These are phyloP conservation scores for Pseudocercospora cruenta DNA, from an alignment of 2,329 filamentous ascomycete genomes.

Conservation along the genomic window DNA sequence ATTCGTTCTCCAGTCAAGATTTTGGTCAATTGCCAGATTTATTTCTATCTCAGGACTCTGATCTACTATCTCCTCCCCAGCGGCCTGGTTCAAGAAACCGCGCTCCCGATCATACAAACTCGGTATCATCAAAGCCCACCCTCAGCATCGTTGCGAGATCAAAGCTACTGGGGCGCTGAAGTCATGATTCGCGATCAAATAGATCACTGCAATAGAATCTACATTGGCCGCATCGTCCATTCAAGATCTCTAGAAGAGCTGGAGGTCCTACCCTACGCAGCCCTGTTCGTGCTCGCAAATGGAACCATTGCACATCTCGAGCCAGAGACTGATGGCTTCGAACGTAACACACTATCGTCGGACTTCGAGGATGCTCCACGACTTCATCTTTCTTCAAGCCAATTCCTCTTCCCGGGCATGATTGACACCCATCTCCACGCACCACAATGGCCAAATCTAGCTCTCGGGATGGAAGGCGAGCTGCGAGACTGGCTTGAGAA, in stretches of 20 bases:
- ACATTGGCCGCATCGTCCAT: conserved; percentile 26
- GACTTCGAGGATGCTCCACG: conserved; percentile 24
- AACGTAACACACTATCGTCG: too few species aligned
- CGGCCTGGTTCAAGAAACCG: too few species aligned
- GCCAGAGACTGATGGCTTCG: neutral
- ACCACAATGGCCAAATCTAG: conserved; percentile 57
- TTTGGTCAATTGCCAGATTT: too few species aligned
- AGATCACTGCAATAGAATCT: conserved; percentile 12
- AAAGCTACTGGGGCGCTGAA: neutral
- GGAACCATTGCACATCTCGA: conserved; percentile 22
- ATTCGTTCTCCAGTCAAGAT: too few species aligned
- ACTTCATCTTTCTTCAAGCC: conserved; percentile 43
- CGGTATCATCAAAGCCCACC: too few species aligned
- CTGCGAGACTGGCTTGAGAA: conserved; percentile 60
- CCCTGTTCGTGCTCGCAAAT: conserved; percentile 13
- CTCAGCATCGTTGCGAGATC: too few species aligned
- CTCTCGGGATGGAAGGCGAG: conserved; percentile 45
- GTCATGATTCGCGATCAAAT: neutral
- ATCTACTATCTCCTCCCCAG: too few species aligned
- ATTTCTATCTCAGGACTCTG: too few species aligned
- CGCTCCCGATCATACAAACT: too few species aligned
- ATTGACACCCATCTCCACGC: conserved; percentile 72
- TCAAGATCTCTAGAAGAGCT: conserved; percentile 18
- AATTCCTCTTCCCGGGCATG: conserved; percentile 64
- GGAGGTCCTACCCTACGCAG: conserved; percentile 23